Conservation (phyloP, 208 protist genomes). For the Trypanosoma lewisi region DNA sequence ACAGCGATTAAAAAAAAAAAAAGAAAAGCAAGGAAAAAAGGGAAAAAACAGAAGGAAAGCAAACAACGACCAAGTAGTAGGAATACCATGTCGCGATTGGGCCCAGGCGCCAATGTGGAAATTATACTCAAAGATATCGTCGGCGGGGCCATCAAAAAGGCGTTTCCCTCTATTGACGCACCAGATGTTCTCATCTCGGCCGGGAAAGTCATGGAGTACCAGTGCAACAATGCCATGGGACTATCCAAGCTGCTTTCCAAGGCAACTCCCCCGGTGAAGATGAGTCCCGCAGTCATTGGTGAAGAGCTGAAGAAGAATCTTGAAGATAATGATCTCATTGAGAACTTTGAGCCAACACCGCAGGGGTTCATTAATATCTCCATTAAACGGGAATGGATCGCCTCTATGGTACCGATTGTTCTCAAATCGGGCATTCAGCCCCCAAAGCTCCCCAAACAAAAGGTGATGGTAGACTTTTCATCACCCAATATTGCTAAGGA, state of each 20-base stretch:
- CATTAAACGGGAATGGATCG: slow-evolving; percentile 65
- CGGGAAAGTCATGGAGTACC: slow-evolving; percentile 90
- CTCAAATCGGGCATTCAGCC: slow-evolving; percentile 66
- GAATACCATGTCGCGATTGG: slow-evolving; percentile 16
- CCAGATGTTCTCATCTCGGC: slow-evolving; percentile 75
- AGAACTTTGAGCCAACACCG: slow-evolving; percentile 72
- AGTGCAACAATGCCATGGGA: slow-evolving; percentile 95
- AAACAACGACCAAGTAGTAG: too few species aligned
- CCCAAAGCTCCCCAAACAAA: slow-evolving; percentile 54
- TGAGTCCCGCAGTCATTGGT: slow-evolving; percentile 80
- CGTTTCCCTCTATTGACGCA: slow-evolving; percentile 67
- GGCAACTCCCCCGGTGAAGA: slow-evolving; percentile 75
- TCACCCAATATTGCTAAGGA: slow-evolving; percentile 99
- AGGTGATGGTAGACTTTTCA: slow-evolving; percentile 96
- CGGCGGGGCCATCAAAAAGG: slow-evolving; percentile 59
- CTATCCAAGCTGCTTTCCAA: slow-evolving; percentile 85
- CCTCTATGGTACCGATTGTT: slow-evolving; percentile 48
- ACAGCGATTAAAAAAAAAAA: background rate
- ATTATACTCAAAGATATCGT: slow-evolving; percentile 81
- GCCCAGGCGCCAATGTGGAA: slow-evolving; percentile 65
- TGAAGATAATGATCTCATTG: slow-evolving; percentile 80
- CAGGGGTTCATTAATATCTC: slow-evolving; percentile 94
- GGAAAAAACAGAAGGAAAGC: background rate
- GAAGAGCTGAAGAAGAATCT: slow-evolving; percentile 82
- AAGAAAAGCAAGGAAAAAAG: slow-evolving; percentile 1